Evolutionary conservation across 2,329 filamentous ascomycete species (phyloP).

Genomic region (Epichloe festucae): DNA sequence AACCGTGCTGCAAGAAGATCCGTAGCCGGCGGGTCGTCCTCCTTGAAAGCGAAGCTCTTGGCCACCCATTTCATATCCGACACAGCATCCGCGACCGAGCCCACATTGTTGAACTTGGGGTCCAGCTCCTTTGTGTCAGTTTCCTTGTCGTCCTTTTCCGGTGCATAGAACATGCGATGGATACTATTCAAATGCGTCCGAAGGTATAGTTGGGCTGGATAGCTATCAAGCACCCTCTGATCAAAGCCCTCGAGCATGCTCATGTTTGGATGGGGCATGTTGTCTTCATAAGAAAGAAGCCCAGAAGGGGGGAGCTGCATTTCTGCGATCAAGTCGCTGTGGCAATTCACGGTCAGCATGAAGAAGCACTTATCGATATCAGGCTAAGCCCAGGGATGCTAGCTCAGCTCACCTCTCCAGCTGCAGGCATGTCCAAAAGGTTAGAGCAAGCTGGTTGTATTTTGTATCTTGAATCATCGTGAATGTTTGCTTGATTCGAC

Average conservation of each 20-base stretch:
- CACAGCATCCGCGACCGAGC: slow-evolving; percentile 29
- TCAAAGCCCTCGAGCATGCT: slow-evolving; percentile 29
- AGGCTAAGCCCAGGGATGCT: too few species aligned
- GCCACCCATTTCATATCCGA: slow-evolving; percentile 35
- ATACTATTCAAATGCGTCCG: slow-evolving; percentile 52
- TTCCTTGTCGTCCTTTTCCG: slow-evolving; percentile 22
- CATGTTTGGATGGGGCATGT: slow-evolving; percentile 54
- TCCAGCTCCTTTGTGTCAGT: slow-evolving; percentile 13
- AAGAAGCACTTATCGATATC: neutral
- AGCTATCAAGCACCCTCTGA: slow-evolving; percentile 41
- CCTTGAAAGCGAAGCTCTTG: slow-evolving; percentile 41
- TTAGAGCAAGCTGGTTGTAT: slow-evolving; percentile 54
- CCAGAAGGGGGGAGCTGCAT: slow-evolving; percentile 50
- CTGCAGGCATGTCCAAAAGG: slow-evolving; percentile 90
- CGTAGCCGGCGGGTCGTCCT: slow-evolving; percentile 54
- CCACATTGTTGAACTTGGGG: slow-evolving; percentile 32
- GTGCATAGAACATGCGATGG: slow-evolving; percentile 43
- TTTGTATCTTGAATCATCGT: slow-evolving; percentile 29
- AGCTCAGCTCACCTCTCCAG: slow-evolving; percentile 58
- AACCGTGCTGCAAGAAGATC: slow-evolving; percentile 76
- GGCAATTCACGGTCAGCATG: neutral
- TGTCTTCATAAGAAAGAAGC: slow-evolving; percentile 46
- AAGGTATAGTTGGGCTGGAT: slow-evolving; percentile 50
- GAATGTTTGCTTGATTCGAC: slow-evolving; percentile 24
- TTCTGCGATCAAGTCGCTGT: slow-evolving; percentile 82